Evolutionary conservation across 2,329 filamentous ascomycete species (phyloP).

Genomic region (Cladobotryum mycophilum): DNA sequence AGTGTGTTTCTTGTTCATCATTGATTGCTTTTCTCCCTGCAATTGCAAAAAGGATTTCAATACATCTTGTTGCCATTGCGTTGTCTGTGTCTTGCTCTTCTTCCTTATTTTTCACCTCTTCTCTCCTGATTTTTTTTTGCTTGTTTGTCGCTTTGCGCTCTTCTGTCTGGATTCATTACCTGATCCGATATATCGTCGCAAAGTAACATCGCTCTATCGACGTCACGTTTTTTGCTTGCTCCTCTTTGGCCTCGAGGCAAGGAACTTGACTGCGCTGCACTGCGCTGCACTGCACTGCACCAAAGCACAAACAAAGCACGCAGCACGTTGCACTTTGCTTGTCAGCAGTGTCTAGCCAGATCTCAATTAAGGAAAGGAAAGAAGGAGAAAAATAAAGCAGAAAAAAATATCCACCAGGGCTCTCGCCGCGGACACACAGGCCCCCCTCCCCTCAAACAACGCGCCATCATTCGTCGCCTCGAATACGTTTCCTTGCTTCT

Average conservation of each 20-base stretch:
- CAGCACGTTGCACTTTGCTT: too few relatives aligned
- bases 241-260: too few relatives aligned
- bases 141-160: conserved; percentile 1
- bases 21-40: neutral
- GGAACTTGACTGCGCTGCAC: too few relatives aligned
- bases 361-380: too few relatives aligned
- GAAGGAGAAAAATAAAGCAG: too few relatives aligned
- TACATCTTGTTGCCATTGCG: neutral
- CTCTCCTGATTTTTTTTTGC: neutral
- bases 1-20: conserved; percentile 2
- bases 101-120: neutral
- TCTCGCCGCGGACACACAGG: neutral
- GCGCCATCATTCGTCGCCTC: neutral
- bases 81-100: conserved; percentile 8
- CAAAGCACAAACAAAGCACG: too few relatives aligned
- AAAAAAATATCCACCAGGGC: too few relatives aligned
- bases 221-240: neutral
- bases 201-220: neutral
- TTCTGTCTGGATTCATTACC: conserved; percentile 5
- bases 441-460: neutral
- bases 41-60: conserved; percentile 9
- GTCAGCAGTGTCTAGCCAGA: too few relatives aligned
- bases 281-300: too few relatives aligned
- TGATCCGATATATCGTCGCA: conserved; percentile 8
- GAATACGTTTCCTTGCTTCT: neutral